Evolutionary conservation across 805 yeast species (phyloP).

Genomic region (Barnettozyma wickerhamii): DNA sequence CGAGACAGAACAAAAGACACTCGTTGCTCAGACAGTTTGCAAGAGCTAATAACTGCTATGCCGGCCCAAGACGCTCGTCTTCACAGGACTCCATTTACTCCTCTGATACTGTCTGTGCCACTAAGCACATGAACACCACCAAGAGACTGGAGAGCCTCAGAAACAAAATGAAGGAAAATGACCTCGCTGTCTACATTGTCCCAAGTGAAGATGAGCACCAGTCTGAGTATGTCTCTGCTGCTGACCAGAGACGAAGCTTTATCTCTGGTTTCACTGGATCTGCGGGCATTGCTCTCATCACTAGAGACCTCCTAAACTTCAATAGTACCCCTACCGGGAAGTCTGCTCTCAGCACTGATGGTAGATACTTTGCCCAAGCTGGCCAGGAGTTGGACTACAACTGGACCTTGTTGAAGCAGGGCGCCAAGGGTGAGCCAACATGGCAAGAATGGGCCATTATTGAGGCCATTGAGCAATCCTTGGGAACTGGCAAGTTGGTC

Average conservation of each 20-base stretch:
- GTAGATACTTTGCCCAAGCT: constrained; percentile 92
- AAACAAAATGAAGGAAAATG: constrained; percentile 54
- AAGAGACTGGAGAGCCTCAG: constrained; percentile 59
- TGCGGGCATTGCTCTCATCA: constrained; percentile 88
- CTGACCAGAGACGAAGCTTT: constrained; percentile 79
- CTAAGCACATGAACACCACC: constrained; percentile 49
- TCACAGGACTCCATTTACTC: constrained; percentile 34
- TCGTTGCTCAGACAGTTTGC: constrained; percentile 42
- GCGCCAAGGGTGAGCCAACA: constrained; percentile 59
- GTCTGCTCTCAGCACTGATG: constrained; percentile 89
- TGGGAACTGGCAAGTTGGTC: constrained; percentile 36
- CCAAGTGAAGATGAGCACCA: constrained; percentile 94
- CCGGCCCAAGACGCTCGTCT: constrained; percentile 21
- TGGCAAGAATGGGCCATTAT: constrained; percentile 81
- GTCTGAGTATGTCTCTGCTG: constrained; percentile 78
- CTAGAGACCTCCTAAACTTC: constrained; percentile 41
- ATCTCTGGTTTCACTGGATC: constrained; percentile 90
- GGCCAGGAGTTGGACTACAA: constrained; percentile 69
- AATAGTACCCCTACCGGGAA: constrained; percentile 47
- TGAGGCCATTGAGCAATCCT: constrained; percentile 42
- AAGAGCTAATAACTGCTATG: constrained; percentile 21
- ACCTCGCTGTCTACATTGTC: constrained; percentile 68
- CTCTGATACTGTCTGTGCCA: constrained; percentile 33
- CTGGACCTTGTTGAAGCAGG: constrained; percentile 82
- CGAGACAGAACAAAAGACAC: constrained; percentile 60